Conservation (phyloP, 2,329 filamentous ascomycete genomes). For the Claviceps sorghi region DNA sequence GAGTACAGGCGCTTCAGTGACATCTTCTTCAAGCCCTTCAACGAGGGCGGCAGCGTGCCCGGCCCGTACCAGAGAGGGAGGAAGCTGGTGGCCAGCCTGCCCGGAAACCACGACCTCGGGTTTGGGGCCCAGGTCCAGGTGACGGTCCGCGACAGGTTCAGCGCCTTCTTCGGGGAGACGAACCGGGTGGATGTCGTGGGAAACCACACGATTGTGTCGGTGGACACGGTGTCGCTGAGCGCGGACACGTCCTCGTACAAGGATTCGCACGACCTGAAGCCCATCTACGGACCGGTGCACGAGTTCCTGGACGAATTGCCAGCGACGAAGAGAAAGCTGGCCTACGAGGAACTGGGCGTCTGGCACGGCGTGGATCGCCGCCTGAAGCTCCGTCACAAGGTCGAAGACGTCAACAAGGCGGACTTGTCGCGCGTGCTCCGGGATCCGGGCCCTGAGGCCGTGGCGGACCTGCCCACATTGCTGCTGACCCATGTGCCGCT, state of each 20-base stretch:
- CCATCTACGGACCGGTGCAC: conserved; percentile 62
- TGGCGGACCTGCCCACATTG: conserved; percentile 64
- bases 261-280: conserved; percentile 34
- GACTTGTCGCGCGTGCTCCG: conserved; percentile 17
- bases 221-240: conserved; percentile 79
- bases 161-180: conserved; percentile 77
- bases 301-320: conserved; percentile 61
- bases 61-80: conserved; percentile 49
- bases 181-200: conserved; percentile 84
- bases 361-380: conserved; percentile 47
- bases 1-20: conserved; percentile 78
- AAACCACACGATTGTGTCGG: conserved; percentile 88
- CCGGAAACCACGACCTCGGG: conserved; percentile 89
- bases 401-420: conserved; percentile 42
- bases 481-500: conserved; percentile 85
- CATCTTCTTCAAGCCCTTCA: conserved; percentile 66
- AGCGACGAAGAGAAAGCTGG: conserved; percentile 49
- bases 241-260: conserved; percentile 44
- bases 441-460: conserved; percentile 27
- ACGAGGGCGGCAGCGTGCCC: conserved; percentile 38
- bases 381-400: conserved; percentile 40
- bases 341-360: conserved; percentile 51
- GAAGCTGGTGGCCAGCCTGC: conserved; percentile 70
- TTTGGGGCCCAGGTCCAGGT: conserved; percentile 76
- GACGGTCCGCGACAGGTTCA: conserved; percentile 68